Evolutionary conservation across 2,329 filamentous ascomycete genomes (phyloP).

Genomic region (Aureobasidium sp.): DNA sequence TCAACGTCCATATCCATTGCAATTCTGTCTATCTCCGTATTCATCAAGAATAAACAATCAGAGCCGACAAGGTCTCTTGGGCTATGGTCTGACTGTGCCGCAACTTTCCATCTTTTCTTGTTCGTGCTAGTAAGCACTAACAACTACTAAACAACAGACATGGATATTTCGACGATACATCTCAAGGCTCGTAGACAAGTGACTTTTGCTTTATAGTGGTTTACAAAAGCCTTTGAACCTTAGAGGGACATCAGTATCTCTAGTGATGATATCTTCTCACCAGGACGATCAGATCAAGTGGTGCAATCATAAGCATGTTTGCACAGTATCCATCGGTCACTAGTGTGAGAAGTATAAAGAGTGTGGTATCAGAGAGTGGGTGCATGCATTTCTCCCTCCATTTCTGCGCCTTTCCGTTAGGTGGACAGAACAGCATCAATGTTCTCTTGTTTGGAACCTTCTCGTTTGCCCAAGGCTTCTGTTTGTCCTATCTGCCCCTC

Average conservation of each 20-base stretch:
- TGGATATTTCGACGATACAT: too few relatives aligned
- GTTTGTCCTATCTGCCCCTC: neutral
- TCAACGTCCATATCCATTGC: neutral
- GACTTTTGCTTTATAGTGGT: too few relatives aligned
- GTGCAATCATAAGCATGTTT: neutral
- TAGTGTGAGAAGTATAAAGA: neutral
- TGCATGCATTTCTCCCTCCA: neutral
- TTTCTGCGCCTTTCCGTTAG: neutral
- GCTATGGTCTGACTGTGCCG: too few relatives aligned
- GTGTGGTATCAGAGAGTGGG: neutral
- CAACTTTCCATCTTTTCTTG: too few relatives aligned
- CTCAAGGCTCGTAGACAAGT: too few relatives aligned
- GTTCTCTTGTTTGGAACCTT: neutral
- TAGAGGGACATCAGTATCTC: neutral
- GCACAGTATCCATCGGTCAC: neutral
- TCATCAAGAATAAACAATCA: too few relatives aligned
- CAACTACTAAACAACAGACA: too few relatives aligned
- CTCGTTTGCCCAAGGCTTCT: neutral
- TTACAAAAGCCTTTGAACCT: too few relatives aligned
- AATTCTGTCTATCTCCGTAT: neutral
- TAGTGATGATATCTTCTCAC: neutral
- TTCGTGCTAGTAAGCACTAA: too few relatives aligned
- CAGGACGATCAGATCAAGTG: too few relatives aligned
- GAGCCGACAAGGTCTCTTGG: too few relatives aligned
- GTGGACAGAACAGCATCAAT: neutral